These are phyloP conservation scores for Pseudogymnoascus sp. DNA, from an alignment of 2,329 filamentous ascomycete genomes.

Conservation along the genomic window DNA sequence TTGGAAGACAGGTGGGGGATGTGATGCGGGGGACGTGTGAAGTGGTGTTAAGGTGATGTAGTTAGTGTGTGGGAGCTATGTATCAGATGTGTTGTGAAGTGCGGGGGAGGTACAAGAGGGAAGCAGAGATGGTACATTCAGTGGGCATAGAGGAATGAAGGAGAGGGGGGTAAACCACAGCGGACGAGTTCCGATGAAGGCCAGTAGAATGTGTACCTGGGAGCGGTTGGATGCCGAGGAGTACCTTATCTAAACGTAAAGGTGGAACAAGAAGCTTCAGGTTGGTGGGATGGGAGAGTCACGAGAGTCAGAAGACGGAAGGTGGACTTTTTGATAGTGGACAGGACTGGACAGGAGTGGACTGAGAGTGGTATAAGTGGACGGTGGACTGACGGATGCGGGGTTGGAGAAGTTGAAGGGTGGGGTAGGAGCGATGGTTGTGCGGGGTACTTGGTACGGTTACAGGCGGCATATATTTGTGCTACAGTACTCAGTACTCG, in stretches of 20 bases:
- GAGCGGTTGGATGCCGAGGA: background rate
- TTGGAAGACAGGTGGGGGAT: background rate
- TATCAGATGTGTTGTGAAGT: background rate
- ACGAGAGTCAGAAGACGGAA: background rate
- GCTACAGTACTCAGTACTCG: too few relatives aligned
- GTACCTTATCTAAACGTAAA: background rate
- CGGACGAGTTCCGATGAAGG: background rate
- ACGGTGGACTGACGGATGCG: background rate
- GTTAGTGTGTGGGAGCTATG: background rate
- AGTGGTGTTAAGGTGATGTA: background rate
- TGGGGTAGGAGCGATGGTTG: background rate
- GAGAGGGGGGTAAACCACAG: background rate
- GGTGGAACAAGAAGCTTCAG: background rate
- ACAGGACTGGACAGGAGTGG: too few relatives aligned
- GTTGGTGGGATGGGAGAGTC: background rate
- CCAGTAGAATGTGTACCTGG: background rate
- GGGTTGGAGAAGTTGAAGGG: background rate
- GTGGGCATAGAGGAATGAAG: background rate
- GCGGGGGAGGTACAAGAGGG: background rate
- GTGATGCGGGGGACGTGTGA: background rate
- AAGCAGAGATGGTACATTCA: background rate
- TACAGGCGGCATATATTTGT: background rate
- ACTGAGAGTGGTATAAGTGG: too few relatives aligned
- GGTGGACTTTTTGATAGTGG: too few relatives aligned
- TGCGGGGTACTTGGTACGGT: background rate